These are phyloP conservation scores for Dryas integrifolia DNA, from an alignment of 331 rosid species.

Conservation along the genomic window DNA sequence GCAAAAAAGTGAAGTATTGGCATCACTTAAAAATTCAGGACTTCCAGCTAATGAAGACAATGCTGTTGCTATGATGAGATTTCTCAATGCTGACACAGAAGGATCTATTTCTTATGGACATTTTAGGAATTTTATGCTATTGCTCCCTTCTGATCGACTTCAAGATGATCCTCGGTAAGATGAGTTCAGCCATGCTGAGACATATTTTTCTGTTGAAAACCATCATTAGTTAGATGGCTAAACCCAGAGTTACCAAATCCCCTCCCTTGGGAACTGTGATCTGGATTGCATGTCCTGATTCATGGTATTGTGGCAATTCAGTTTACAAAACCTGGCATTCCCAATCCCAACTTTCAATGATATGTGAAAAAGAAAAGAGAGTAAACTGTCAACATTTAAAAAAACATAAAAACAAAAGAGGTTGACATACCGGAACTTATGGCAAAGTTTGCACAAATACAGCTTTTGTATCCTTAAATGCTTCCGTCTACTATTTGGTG, in stretches of 20 bases:
- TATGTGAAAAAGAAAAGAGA: not conserved
- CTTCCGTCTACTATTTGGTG: not conserved
- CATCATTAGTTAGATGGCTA: not conserved
- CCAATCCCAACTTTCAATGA: not conserved
- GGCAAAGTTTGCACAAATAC: not conserved
- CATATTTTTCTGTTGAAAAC: not conserved
- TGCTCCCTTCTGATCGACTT: conserved; percentile 96
- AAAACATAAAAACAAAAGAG: not conserved
- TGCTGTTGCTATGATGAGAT: conserved; percentile 98
- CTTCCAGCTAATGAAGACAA: conserved; percentile 98
- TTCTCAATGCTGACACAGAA: conserved; percentile 86
- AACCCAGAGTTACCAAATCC: not conserved
- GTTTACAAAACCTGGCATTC: not conserved
- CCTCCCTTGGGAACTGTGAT: not conserved
- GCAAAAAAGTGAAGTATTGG: conserved; percentile 89
- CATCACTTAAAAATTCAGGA: conserved; percentile 84
- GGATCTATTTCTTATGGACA: conserved; percentile 96
- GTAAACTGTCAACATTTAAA: not conserved
- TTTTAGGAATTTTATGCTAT: conserved; percentile 94
- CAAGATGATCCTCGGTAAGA: conserved; percentile 97
- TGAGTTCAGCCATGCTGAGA: not conserved
- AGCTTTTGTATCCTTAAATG: not conserved
- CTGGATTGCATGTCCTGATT: not conserved
- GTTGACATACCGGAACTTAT: not conserved
- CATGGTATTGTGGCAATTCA: not conserved